Evolutionary conservation across 2,329 filamentous ascomycete species (phyloP).

Genomic region (Penicillium hordei): DNA sequence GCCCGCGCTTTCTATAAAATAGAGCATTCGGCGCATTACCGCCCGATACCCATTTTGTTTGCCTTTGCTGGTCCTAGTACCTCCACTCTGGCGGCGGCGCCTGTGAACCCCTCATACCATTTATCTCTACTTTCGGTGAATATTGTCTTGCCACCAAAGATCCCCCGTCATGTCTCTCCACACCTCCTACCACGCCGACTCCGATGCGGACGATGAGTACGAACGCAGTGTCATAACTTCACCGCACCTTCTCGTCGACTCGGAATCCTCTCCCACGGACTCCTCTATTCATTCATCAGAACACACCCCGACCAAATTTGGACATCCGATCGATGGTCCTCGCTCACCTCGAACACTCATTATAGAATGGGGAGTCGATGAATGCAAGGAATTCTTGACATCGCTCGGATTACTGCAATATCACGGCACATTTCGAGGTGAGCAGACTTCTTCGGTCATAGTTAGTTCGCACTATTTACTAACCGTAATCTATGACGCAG

Average conservation of each 20-base stretch:
- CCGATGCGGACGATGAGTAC: conserved; percentile 66
- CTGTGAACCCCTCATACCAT: not conserved
- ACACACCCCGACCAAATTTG: conserved; percentile 63
- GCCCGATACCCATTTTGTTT: conserved; percentile 7
- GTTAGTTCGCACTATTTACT: not conserved
- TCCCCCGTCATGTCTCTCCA: conserved; percentile 42
- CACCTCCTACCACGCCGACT: conserved; percentile 60
- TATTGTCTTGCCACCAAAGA: conserved; percentile 1
- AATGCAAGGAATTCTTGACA: conserved; percentile 85
- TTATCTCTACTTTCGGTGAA: conserved; percentile 1
- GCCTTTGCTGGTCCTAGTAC: conserved; percentile 1
- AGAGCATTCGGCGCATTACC: conserved; percentile 17
- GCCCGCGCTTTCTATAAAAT: conserved; percentile 6
- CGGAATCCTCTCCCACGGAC: conserved; percentile 57
- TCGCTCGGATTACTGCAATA: conserved; percentile 80
- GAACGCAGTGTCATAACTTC: conserved; percentile 60
- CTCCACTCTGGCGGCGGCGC: conserved; percentile 7
- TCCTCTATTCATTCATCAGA: conserved; percentile 60
- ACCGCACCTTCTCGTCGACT: conserved; percentile 57
- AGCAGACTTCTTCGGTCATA: conserved; percentile 35
- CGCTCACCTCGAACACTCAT: conserved; percentile 58
- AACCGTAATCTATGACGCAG: conserved; percentile 50
- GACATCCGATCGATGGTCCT: conserved; percentile 52
- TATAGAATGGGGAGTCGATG: conserved; percentile 68
- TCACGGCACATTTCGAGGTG: conserved; percentile 78